phyloP scores from a whole-genome alignment of 129 eudicot genomes.

The Ambrosia artemisiifolia region DNA sequence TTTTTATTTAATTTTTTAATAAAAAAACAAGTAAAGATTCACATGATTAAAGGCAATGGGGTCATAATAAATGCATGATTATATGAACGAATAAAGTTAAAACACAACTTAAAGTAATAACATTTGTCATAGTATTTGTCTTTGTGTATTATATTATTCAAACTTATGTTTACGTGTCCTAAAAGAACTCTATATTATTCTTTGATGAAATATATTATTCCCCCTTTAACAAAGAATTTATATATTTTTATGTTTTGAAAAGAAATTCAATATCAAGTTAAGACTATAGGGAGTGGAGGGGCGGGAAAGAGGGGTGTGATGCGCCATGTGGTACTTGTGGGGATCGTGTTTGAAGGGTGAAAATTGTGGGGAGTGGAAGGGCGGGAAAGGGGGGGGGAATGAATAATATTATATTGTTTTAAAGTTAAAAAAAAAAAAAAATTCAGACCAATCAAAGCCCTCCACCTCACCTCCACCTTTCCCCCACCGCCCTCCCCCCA shows the following conservation, averaged over 20 bases:
- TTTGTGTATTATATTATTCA: background rate
- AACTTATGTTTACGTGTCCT: background rate
- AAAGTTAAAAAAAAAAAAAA: no score
- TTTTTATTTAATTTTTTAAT: no score
- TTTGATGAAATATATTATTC: background rate
- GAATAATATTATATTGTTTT: no score
- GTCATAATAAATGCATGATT: constrained; percentile 4
- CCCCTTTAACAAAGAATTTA: background rate
- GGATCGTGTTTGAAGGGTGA: no score
- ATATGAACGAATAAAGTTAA: background rate
- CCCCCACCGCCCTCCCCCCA: no score
- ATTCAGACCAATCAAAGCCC: no score
- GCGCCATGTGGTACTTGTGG: no score
- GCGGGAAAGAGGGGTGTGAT: no score
- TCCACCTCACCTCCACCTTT: no score
- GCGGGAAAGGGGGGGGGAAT: no score
- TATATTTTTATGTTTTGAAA: background rate
- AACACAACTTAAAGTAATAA: background rate
- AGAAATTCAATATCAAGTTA: background rate
- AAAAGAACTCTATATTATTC: background rate
- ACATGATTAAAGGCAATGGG: background rate
- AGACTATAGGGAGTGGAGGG: no score
- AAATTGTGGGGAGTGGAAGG: no score
- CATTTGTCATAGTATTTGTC: background rate
- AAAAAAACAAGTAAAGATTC: background rate